Conservation (phyloP, 2,329 filamentous ascomycete species). For the Verticillium nubilum region DNA sequence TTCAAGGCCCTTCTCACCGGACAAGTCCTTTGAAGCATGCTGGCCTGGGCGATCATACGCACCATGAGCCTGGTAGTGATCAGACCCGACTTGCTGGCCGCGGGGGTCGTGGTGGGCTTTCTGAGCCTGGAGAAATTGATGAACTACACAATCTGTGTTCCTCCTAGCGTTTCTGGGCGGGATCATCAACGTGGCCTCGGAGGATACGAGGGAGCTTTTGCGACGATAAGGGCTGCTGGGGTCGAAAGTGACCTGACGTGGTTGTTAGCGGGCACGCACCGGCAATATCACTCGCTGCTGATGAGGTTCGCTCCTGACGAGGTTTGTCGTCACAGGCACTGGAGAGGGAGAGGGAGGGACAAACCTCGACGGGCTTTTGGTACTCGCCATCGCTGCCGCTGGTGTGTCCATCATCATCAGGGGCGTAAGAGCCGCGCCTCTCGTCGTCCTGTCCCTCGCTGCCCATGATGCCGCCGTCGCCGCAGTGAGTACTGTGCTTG, state of each 20-base stretch:
- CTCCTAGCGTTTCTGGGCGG: conserved; percentile 21
- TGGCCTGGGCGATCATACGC: conserved; percentile 14
- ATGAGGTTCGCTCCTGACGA: background rate
- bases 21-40: conserved; percentile 14
- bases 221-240: conserved; percentile 54
- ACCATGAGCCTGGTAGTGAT: conserved; percentile 21
- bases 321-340: background rate
- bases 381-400: conserved; percentile 47
- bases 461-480: background rate
- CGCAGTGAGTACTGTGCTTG: background rate
- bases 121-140: conserved; percentile 58
- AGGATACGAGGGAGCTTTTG: conserved; percentile 58
- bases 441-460: background rate
- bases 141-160: conserved; percentile 58
- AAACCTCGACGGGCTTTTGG: conserved; percentile 44
- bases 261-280: background rate
- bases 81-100: background rate
- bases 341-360: conserved; percentile 1
- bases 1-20: conserved; percentile 20
- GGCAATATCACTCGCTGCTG: background rate
- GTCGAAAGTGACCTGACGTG: conserved; percentile 56
- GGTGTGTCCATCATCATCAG: conserved; percentile 32
- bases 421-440: conserved; percentile 20
- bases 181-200: conserved; percentile 30
- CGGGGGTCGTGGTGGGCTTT: conserved; percentile 8